Evolutionary conservation across 257 asterid species (phyloP).

Genomic region (Knoxia roxburghii): DNA sequence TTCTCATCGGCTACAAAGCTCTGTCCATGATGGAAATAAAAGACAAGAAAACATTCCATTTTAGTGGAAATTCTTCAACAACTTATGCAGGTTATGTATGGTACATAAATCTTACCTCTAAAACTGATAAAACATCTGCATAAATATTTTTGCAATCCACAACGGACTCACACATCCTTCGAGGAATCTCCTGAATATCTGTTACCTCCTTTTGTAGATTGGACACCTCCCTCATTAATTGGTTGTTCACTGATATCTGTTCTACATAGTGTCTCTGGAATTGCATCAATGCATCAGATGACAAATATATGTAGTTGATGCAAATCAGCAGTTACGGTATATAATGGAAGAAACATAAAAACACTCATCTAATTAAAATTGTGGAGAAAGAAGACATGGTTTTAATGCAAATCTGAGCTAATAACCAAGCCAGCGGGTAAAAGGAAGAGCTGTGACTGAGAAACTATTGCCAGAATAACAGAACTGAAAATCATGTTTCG

Average conservation of each 20-base stretch:
- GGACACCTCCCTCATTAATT: conserved; percentile 47
- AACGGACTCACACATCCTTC: conserved; percentile 46
- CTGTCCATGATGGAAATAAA: conserved; percentile 34
- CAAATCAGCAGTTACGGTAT: background rate
- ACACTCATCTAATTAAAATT: background rate
- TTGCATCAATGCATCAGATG: conserved; percentile 22
- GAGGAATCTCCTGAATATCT: conserved; percentile 47
- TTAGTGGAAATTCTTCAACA: background rate
- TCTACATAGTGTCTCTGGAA: conserved; percentile 52
- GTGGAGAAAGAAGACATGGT: background rate
- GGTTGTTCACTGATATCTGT: conserved; percentile 45
- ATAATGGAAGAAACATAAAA: background rate
- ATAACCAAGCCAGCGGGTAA: background rate
- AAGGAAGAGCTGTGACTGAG: background rate
- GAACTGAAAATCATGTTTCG: background rate
- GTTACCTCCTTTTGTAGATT: conserved; percentile 57
- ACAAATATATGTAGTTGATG: background rate
- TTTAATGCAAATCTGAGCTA: background rate
- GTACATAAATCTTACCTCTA: conserved; percentile 45
- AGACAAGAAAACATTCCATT: background rate
- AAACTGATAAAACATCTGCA: conserved; percentile 46
- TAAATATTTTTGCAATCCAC: conserved; percentile 52
- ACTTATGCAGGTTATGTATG: background rate
- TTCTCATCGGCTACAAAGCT: conserved; percentile 45
- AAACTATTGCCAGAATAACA: background rate